phyloP scores from a whole-genome alignment of 495 filamentous ascomycete species.

The Neurospora sp. region DNA sequence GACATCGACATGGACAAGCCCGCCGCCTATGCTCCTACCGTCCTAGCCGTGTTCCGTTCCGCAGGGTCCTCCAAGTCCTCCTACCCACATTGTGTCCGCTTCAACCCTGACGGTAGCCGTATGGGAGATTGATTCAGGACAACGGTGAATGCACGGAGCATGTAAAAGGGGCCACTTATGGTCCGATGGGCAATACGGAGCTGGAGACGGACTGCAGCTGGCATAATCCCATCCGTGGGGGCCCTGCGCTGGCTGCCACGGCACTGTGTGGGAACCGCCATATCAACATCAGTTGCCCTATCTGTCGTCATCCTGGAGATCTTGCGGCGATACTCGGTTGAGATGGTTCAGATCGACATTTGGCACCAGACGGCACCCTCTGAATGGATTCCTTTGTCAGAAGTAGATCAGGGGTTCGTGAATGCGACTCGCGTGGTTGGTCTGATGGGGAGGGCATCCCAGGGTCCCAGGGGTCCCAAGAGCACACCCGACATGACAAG shows the following conservation, averaged over 20 bases:
- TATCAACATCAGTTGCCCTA: neutral
- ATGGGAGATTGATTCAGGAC: neutral
- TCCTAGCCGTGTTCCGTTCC: neutral
- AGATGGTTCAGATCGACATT: neutral
- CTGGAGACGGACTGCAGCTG: neutral
- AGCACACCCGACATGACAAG: neutral
- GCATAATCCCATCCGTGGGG: neutral
- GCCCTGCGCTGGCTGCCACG: neutral
- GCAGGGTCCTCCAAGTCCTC: neutral
- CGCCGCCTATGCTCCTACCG: neutral
- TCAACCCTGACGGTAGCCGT: neutral
- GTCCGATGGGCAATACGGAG: neutral
- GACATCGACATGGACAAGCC: constrained; percentile 20
- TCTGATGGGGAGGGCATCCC: neutral
- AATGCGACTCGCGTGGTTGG: neutral
- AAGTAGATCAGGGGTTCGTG: neutral
- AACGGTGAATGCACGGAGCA: neutral
- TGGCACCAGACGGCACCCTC: neutral
- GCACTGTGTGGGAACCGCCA: neutral
- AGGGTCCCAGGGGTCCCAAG: neutral
- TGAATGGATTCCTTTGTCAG: neutral
- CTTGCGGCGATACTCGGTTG: neutral
- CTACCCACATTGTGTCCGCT: neutral
- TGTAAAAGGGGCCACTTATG: neutral
- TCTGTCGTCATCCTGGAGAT: neutral